Percentiles rank a stretch among this genome's conserved stretches.
Evolutionary conservation across 352 stramenopile species (phyloP).

Genomic region (Phytophthora foliorum): DNA sequence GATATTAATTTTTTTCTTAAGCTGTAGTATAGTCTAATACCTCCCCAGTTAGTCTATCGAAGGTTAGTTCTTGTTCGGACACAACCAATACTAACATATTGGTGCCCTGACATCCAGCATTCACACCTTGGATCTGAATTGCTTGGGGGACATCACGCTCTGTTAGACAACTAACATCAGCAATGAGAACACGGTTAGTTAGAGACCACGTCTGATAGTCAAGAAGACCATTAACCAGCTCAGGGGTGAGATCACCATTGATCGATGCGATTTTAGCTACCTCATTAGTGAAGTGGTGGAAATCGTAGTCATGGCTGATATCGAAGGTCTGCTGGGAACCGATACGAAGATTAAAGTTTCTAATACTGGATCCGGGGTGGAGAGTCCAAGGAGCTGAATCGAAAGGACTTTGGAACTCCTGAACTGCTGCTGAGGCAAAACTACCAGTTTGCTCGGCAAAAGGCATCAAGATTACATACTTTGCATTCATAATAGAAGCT

Average conservation of each 20-base stretch:
- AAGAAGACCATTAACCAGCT: slow-evolving; percentile 34
- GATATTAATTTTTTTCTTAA: slow-evolving; percentile 15
- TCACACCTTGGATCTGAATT: too few relatives aligned
- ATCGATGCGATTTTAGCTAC: too few relatives aligned
- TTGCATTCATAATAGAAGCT: not conserved
- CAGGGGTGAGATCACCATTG: too few relatives aligned
- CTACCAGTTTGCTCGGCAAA: not conserved
- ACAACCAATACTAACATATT: not conserved
- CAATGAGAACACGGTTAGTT: slow-evolving; percentile 28
- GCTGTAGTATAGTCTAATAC: not conserved
- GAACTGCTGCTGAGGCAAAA: slow-evolving; percentile 1
- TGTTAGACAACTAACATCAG: too few relatives aligned
- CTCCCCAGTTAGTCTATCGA: not conserved
- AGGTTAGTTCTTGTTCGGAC: not conserved
- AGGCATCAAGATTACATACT: not conserved
- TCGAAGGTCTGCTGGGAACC: slow-evolving; percentile 31
- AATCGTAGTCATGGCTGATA: slow-evolving; percentile 24
- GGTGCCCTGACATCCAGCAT: not conserved
- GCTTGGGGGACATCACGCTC: too few relatives aligned
- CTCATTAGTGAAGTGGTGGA: too few relatives aligned
- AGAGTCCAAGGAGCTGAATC: slow-evolving; percentile 20
- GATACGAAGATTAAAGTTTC: slow-evolving; percentile 24
- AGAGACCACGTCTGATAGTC: slow-evolving; percentile 29
- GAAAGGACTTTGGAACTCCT: slow-evolving; percentile 16
- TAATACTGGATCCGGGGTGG: slow-evolving; percentile 15